Conservation (phyloP, 768 basidiomycete genomes). For the Neoboletus brunneissimus region DNA sequence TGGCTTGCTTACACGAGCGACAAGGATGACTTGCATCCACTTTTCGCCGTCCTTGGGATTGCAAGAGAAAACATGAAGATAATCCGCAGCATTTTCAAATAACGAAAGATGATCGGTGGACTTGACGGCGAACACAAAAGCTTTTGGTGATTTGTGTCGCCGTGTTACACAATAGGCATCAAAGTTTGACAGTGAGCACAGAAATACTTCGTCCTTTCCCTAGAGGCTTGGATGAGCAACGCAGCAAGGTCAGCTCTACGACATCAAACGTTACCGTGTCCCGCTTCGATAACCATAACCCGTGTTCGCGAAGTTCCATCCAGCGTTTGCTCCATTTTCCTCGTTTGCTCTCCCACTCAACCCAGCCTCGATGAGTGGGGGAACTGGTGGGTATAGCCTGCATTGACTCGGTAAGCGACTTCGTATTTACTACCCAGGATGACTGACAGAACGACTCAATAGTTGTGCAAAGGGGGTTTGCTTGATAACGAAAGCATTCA, state of each 20-base stretch:
- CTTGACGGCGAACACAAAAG: conserved; percentile 83
- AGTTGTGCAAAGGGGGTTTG: conserved; percentile 61
- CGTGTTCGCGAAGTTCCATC: conserved; percentile 83
- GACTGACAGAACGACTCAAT: conserved; percentile 58
- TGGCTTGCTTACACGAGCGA: conserved; percentile 66
- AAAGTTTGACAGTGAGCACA: conserved; percentile 87
- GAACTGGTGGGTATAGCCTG: conserved; percentile 49
- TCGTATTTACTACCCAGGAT: conserved; percentile 26
- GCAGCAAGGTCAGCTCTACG: neutral
- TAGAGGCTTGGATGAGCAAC: conserved; percentile 31
- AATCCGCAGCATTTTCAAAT: conserved; percentile 88
- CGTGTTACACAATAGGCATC: conserved; percentile 83
- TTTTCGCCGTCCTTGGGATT: conserved; percentile 65
- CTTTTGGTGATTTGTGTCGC: conserved; percentile 76
- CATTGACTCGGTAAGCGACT: conserved; percentile 40
- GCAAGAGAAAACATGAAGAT: conserved; percentile 82
- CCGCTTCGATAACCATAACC: conserved; percentile 84
- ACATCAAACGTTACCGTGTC: conserved; percentile 60
- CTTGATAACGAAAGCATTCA: conserved; percentile 80
- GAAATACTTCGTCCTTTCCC: conserved; percentile 79
- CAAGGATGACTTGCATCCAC: conserved; percentile 78
- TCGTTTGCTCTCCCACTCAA: conserved; percentile 87
- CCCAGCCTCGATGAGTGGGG: conserved; percentile 53
- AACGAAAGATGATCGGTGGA: conserved; percentile 81
- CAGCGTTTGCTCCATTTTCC: conserved; percentile 96